Conservation (phyloP, 371 early-diverging fungal genomes). For the Lichtheimia ornata region DNA sequence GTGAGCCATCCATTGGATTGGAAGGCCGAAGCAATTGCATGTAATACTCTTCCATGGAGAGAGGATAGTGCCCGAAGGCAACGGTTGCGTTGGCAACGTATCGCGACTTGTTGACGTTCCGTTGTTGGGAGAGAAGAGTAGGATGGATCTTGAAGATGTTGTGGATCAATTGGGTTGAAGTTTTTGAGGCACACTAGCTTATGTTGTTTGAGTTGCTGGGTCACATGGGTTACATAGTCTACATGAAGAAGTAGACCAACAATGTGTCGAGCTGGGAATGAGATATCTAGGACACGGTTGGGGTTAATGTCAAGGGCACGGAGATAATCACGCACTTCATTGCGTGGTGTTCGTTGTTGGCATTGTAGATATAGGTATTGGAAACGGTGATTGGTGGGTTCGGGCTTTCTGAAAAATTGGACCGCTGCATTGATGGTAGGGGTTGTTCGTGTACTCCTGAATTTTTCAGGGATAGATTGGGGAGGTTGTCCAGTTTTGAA, state of each 20-base stretch:
- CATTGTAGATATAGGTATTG: conserved; percentile 16
- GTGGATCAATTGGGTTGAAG: conserved; percentile 16
- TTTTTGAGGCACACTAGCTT: not conserved
- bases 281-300: conserved; percentile 11
- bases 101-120: no score
- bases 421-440: no score
- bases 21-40: no score
- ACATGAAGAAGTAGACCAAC: conserved; percentile 8
- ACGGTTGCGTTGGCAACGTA: no score
- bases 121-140: not conserved
- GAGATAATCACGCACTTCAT: not conserved
- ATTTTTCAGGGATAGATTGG: no score
- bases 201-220: no score
- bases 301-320: conserved; percentile 1
- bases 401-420: not conserved
- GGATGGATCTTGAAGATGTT: conserved; percentile 9
- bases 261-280: conserved; percentile 7
- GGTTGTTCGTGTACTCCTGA: no score
- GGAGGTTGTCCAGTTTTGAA: no score
- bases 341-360: not conserved
- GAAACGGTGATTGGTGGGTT: no score
- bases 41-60: no score
- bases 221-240: not conserved
- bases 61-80: no score
- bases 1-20: no score